Evolutionary conservation across 2,329 filamentous ascomycete species (phyloP), one percentile per base, ranked within the genome.

Genomic region (Phyllosticta citrichinensis): DNA sequence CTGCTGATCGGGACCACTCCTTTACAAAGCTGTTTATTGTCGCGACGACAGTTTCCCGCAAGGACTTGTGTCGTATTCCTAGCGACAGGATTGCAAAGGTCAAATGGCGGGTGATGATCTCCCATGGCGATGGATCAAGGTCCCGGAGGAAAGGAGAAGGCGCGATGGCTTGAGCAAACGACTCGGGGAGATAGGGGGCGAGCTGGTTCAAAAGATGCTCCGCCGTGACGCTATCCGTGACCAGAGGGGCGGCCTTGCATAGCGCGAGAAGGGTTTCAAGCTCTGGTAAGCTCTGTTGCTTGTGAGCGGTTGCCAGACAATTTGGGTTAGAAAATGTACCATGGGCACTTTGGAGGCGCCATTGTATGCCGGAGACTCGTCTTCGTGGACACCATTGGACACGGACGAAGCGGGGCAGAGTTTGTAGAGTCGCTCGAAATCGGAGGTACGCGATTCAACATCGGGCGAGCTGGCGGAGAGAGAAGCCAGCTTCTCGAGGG

Each of bases 191-290:
- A 73, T 97, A 97, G 5, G 87, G 88, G 8, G 86, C 83, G 51
- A 99, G 78, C 66, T 96, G 91, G 35, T 81, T 80, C n/a, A 87
- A 83, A 50, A 99, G 83, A 68, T 85, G 87, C 68, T 89, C 84
- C 27, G 91, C 92, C 69, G 88, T 87, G 63, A 89, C 84, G 52
- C 78, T 74, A 54, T 84, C 86, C 58, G 86, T 81, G 25, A 97
- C 81, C 24, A 85, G 82, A 3, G 91, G 87, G 3, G 92, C 90
- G 58, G 93, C 90, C 76, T 92, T 93, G 79, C 93, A 97, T 25
- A 99, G 81, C 52, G 94, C 91, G 25, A 97, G 77, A 25, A 99
- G 81, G 58, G 96, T 89, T 73, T 99, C 93, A 66, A 96, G 87
- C 79, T 99, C 95, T 68, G 89, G 87, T 59, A 92, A 85, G 58